Conservation (phyloP, 306 rosid species). For the Cicer yamashitae region DNA sequence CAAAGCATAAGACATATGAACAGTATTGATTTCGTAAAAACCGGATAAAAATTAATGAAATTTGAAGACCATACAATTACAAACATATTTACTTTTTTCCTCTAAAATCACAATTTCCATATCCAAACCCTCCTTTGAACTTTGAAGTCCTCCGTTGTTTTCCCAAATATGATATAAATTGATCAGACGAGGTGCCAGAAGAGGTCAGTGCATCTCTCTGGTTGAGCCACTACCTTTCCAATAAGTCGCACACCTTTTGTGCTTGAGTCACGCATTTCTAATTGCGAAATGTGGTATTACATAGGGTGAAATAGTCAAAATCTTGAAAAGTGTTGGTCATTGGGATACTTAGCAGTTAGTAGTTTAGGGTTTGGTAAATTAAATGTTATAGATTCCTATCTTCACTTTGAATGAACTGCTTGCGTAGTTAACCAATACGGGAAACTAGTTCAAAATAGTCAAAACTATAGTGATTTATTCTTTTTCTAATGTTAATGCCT, state of each 20-base stretch:
- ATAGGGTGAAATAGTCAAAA: constrained; percentile 30
- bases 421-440: constrained; percentile 6
- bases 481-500: not conserved
- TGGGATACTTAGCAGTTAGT: not conserved
- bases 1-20: not conserved
- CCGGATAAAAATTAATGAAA: not conserved
- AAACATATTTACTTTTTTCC: not conserved
- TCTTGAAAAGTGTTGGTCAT: not conserved
- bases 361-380: constrained; percentile 23
- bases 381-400: not conserved
- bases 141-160: not conserved
- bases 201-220: constrained; percentile 12
- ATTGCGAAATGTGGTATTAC: constrained; percentile 3
- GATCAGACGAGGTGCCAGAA: not conserved
- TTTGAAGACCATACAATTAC: not conserved
- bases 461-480: not conserved
- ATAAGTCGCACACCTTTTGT: not conserved
- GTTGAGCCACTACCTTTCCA: constrained; percentile 10
- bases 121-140: not conserved
- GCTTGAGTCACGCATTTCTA: constrained; percentile 12
- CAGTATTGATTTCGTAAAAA: not conserved
- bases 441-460: constrained; percentile 28
- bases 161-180: not conserved
- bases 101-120: not conserved
- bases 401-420: not conserved